Evolutionary conservation across 225 moss, liverwort and hornwort species (phyloP).

Genomic region (Anthoceros angustus): DNA sequence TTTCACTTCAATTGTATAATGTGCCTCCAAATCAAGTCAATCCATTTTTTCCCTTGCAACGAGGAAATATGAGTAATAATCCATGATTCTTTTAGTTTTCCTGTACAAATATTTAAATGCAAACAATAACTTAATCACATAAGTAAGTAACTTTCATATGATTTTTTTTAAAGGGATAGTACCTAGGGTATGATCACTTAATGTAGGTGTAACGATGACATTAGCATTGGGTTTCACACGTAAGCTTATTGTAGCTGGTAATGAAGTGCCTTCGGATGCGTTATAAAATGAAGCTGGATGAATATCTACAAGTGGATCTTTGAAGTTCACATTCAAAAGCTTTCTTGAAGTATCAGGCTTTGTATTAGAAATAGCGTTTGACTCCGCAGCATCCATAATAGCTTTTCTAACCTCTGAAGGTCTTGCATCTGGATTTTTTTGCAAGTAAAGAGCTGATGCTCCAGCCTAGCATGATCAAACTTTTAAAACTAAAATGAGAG

Average conservation of each 20-base stretch:
- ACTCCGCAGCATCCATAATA: constrained; percentile 63
- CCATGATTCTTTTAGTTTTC: no score
- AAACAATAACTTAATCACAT: no score
- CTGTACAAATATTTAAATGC: no score
- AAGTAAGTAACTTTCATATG: not conserved
- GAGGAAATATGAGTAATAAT: no score
- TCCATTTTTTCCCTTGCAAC: no score
- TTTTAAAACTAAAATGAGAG: not conserved
- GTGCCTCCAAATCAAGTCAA: constrained; percentile 16
- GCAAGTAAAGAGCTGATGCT: constrained; percentile 54
- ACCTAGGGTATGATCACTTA: constrained; percentile 39
- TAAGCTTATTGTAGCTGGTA: constrained; percentile 23
- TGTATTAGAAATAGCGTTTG: constrained; percentile 30
- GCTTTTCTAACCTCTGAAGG: constrained; percentile 49
- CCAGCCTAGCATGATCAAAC: constrained; percentile 32
- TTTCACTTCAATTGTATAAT: not conserved
- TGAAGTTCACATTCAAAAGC: constrained; percentile 56
- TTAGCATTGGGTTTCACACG: constrained; percentile 30
- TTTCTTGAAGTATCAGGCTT: constrained; percentile 57
- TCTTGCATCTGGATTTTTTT: constrained; percentile 40
- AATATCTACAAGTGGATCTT: constrained; percentile 36
- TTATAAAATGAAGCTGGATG: constrained; percentile 45
- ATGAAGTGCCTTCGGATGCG: constrained; percentile 30
- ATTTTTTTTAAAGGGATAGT: not conserved
- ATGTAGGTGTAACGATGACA: constrained; percentile 34